These are phyloP conservation scores for Paramarasmius palmivorus DNA, from an alignment of 1,284 basidiomycete genomes.

Conservation along the genomic window DNA sequence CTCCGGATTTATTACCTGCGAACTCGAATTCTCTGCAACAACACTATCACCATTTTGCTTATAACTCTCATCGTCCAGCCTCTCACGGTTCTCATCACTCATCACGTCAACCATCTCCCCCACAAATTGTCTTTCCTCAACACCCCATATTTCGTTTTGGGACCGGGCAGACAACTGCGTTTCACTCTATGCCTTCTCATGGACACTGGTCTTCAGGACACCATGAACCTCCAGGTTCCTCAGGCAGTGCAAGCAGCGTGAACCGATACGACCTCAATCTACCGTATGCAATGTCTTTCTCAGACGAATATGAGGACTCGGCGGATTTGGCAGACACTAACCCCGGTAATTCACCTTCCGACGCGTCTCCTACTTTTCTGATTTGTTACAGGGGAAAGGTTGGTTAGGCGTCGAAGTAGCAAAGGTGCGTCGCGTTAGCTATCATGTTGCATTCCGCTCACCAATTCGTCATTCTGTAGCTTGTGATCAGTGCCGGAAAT, in stretches of 20 bases:
- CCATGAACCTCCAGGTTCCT: not conserved
- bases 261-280: slow-evolving; percentile 12
- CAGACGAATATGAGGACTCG: slow-evolving; percentile 52
- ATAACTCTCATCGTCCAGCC: not conserved
- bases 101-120: slow-evolving; percentile 6
- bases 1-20: slow-evolving; percentile 14
- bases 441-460: slow-evolving; percentile 3
- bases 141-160: not conserved
- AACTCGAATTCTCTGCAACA: slow-evolving; percentile 5
- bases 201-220: not conserved
- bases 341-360: slow-evolving; percentile 17
- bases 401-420: slow-evolving; percentile 63
- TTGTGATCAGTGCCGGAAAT: slow-evolving; percentile 81
- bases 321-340: slow-evolving; percentile 45
- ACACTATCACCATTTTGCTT: slow-evolving; percentile 6
- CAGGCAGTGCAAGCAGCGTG: not conserved
- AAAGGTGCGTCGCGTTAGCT: slow-evolving; percentile 49
- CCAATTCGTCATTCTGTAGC: slow-evolving; percentile 36
- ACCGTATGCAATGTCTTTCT: slow-evolving; percentile 38
- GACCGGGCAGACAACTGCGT: not conserved
- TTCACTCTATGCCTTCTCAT: not conserved
- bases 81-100: slow-evolving; percentile 4
- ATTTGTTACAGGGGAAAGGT: slow-evolving; percentile 41
- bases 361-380: slow-evolving; percentile 17
- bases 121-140: not conserved